phyloP scores from a whole-genome alignment of 2,329 filamentous ascomycete genomes.

The Ceratocystis huliohia region DNA sequence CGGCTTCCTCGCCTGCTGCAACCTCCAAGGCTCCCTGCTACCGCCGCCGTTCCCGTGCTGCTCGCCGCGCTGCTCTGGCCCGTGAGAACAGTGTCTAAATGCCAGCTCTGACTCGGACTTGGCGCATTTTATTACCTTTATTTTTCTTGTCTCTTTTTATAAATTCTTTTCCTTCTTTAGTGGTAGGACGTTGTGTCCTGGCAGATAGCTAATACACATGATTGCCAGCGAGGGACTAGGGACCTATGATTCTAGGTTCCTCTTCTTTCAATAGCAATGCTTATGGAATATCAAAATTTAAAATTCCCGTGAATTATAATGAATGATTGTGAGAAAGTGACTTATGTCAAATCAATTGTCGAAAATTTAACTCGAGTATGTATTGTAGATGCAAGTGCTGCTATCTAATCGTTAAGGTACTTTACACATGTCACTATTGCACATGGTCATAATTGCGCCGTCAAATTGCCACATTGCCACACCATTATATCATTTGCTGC shows the following conservation, averaged over 20 bases:
- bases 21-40: conserved; percentile 13
- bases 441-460: no score
- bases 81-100: background rate
- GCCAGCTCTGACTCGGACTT: background rate
- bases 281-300: background rate
- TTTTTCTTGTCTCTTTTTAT: background rate
- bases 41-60: conserved; percentile 21
- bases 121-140: background rate
- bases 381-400: no score
- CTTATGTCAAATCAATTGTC: no score
- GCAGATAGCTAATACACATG: background rate
- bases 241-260: background rate
- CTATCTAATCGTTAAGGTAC: no score
- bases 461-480: no score
- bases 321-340: no score
- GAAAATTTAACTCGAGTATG: no score
- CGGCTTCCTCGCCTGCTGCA: conserved; percentile 10
- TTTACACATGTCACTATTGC: no score
- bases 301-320: no score
- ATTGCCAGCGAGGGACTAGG: background rate
- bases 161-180: background rate
- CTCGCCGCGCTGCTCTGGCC: conserved; percentile 21
- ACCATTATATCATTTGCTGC: no score
- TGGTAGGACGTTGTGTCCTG: background rate
- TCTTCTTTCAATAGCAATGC: background rate